phyloP scores from a whole-genome alignment of 495 filamentous ascomycete species.

The Lasiosphaeris hirsuta region DNA sequence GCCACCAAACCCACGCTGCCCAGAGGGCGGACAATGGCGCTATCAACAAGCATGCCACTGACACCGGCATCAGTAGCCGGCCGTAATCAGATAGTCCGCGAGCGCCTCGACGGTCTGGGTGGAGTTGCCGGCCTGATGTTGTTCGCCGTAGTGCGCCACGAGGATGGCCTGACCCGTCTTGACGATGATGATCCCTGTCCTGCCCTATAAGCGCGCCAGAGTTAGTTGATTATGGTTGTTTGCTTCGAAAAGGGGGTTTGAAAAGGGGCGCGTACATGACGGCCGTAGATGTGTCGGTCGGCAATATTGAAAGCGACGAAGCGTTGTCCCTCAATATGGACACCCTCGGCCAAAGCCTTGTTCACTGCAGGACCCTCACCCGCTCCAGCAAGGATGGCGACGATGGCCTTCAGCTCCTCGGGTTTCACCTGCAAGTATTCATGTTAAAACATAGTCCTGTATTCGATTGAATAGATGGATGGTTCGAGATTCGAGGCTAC shows the following conservation, averaged over 20 bases:
- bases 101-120: constrained; percentile 63
- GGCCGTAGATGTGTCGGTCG: constrained; percentile 76
- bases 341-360: constrained; percentile 53
- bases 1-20: neutral
- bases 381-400: constrained; percentile 38
- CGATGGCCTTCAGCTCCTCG: constrained; percentile 57
- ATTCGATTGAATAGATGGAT: neutral
- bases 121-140: constrained; percentile 60
- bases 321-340: constrained; percentile 66
- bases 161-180: constrained; percentile 85
- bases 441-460: neutral
- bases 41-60: neutral
- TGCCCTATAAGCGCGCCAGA: constrained; percentile 54
- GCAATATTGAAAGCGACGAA: constrained; percentile 72
- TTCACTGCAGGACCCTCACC: constrained; percentile 43
- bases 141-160: constrained; percentile 78
- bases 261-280: constrained; percentile 59
- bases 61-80: constrained; percentile 57
- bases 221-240: neutral
- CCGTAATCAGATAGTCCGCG: constrained; percentile 68
- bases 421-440: constrained; percentile 49
- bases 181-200: constrained; percentile 71
- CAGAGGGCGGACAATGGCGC: neutral
- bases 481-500: neutral
- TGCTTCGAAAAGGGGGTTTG: neutral